These are phyloP conservation scores for Ganoderma meredithae DNA, from an alignment of 1,284 basidiomycete species.

Conservation along the genomic window DNA sequence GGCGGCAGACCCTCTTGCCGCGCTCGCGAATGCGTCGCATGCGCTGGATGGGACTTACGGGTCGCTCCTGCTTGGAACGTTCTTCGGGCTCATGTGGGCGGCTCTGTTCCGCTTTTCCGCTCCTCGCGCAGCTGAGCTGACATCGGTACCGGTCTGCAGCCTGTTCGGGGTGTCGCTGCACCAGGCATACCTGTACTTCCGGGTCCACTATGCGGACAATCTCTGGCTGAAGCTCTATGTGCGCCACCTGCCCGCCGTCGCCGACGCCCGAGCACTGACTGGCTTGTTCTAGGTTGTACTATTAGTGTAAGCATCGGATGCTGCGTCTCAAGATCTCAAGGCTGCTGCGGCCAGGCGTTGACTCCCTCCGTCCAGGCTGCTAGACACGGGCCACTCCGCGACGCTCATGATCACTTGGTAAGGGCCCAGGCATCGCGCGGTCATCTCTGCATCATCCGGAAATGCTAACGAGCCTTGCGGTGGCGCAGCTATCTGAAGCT, in stretches of 20 bases:
- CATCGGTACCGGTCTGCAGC: background rate
- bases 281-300: background rate
- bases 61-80: conserved; percentile 1
- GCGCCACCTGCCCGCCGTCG: background rate
- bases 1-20: background rate
- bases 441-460: background rate
- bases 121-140: background rate
- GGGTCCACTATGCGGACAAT: background rate
- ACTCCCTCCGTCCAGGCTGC: background rate
- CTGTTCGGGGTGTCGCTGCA: background rate
- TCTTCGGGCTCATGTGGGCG: conserved; percentile 1
- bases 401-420: background rate
- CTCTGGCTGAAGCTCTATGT: background rate
- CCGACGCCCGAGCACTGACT: background rate
- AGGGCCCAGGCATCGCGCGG: background rate
- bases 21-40: background rate
- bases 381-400: background rate
- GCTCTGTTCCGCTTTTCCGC: background rate
- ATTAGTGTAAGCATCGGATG: background rate
- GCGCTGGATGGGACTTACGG: background rate
- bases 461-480: background rate
- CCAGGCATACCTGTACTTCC: conserved; percentile 2
- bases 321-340: background rate
- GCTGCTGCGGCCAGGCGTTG: background rate
- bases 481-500: conserved; percentile 3